Evolutionary conservation across 116 monocot species (phyloP), one percentile per base, ranked within the genome.

Genomic region (Zostera marina): DNA sequence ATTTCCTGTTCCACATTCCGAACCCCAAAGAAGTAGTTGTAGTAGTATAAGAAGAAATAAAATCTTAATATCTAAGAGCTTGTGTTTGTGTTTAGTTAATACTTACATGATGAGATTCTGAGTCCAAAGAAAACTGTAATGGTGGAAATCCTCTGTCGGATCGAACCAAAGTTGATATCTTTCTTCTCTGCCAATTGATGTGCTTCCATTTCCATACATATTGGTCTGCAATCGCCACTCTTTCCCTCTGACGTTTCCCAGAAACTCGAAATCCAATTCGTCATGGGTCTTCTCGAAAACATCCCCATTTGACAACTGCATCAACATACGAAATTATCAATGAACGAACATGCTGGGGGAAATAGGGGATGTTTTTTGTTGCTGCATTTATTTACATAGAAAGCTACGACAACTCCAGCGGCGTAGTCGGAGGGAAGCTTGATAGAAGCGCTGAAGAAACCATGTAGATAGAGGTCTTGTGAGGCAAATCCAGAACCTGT

Each of bases 401-500:
- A 88, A 24, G 88, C 93, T 45, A 93, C 93, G 20, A 93, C 88
- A 58, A 93, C 88, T 17, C 93, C 93, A 25, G 93, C 93, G 21
- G 93, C 66, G 41, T 93, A 82, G 63, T 93, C 84, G 0, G 84
- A 71, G 22, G 93, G 93, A 21, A 93, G 81, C 74, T 88, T 93
- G 53, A 93, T 84, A 49, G 88, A 71, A 11, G 88, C 84, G 42
- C 88, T 79, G 81, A 93, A 93, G 72, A 79, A 75, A 1, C 93
- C 93, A 56, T 93, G 73, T 17, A 81, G 77, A 55, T 84, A 93
- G 38, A 77, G 78, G 54, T 79, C 88, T 54, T 81, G 84, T 2
- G 93, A 93, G 4, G 77, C 79, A 63, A 93, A 93, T 22, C 93
- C 93, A 54, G 92, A 59, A 63, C 92, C 92, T 92, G 73, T 41